These are phyloP conservation scores for Candida xiaguanensis DNA, from an alignment of 805 yeast genomes.

Conservation along the genomic window DNA sequence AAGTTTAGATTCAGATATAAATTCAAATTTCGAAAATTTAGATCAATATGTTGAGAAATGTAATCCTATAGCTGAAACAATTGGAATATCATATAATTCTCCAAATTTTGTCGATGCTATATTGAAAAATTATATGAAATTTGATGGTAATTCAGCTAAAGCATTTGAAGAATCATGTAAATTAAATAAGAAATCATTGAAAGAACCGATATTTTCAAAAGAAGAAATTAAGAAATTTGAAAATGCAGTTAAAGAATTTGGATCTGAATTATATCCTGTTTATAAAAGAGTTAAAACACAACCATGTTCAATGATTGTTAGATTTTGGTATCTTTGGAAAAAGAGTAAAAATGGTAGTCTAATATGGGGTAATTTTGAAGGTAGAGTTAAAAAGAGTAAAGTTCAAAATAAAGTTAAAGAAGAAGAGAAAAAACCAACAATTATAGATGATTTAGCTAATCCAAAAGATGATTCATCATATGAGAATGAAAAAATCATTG, in stretches of 20 bases:
- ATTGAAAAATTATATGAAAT: constrained; percentile 49
- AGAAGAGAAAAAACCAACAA: constrained; percentile 9
- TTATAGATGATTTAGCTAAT: constrained; percentile 52
- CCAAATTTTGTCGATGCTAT: constrained; percentile 83
- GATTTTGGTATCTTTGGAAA: constrained; percentile 91
- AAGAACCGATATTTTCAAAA: constrained; percentile 71
- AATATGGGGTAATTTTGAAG: constrained; percentile 82
- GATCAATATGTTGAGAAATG: constrained; percentile 57
- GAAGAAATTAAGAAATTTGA: constrained; percentile 71
- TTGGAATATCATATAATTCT: constrained; percentile 57
- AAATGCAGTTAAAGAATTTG: constrained; percentile 64
- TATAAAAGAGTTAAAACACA: constrained; percentile 69
- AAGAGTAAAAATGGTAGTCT: constrained; percentile 70
- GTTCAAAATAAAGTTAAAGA: constrained; percentile 28
- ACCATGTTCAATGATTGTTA: constrained; percentile 71
- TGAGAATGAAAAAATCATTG: constrained; percentile 49
- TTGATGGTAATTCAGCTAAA: constrained; percentile 44
- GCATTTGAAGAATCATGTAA: constrained; percentile 46
- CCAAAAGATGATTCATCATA: constrained; percentile 69
- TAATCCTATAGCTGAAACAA: constrained; percentile 49
- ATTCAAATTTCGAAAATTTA: constrained; percentile 29
- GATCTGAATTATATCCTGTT: constrained; percentile 77
- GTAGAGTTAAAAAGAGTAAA: constrained; percentile 57
- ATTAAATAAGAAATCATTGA: constrained; percentile 55
- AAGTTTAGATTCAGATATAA: constrained; percentile 30